Evolutionary conservation across 805 yeast genomes (phyloP).

Genomic region (Torulaspora microellipsoides): DNA sequence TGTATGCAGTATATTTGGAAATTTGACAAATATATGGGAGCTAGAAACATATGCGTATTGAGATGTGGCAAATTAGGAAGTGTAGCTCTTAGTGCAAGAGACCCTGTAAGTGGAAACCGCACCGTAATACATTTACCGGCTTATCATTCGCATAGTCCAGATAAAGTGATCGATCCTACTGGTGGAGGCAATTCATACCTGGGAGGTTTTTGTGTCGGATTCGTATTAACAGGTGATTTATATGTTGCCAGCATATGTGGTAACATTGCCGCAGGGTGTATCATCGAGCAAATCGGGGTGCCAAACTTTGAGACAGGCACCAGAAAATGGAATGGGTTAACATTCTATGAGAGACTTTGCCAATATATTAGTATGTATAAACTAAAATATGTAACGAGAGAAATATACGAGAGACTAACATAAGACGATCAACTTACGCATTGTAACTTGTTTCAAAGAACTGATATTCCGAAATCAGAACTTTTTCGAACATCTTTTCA

Average conservation of each 20-base stretch:
- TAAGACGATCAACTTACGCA: constrained; percentile 8
- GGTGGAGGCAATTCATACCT: constrained; percentile 93
- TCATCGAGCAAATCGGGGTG: constrained; percentile 77
- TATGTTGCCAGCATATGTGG: constrained; percentile 59
- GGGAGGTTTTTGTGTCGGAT: constrained; percentile 72
- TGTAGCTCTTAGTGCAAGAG: constrained; percentile 36
- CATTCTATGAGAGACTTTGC: constrained; percentile 42
- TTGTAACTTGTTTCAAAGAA: constrained; percentile 48
- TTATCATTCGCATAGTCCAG: constrained; percentile 48
- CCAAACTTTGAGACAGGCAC: constrained; percentile 40
- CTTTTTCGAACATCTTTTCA: constrained; percentile 32
- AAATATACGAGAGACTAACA: constrained; percentile 7
- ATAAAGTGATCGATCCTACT: constrained; percentile 75
- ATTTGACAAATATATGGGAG: constrained; percentile 41
- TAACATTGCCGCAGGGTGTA: constrained; percentile 71
- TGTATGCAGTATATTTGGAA: constrained; percentile 43
- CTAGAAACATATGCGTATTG: constrained; percentile 41
- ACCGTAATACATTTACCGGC: constrained; percentile 56
- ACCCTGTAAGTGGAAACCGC: constrained; percentile 4
- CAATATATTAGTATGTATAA: constrained; percentile 30
- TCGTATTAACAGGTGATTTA: constrained; percentile 47
- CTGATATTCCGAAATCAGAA: constrained; percentile 39
- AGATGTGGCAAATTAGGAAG: constrained; percentile 79
- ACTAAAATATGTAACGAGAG: constrained; percentile 7
- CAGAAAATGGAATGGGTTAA: constrained; percentile 58